Conservation (phyloP, 108 stramenopile species). For the Cyclotella distinguenda region DNA sequence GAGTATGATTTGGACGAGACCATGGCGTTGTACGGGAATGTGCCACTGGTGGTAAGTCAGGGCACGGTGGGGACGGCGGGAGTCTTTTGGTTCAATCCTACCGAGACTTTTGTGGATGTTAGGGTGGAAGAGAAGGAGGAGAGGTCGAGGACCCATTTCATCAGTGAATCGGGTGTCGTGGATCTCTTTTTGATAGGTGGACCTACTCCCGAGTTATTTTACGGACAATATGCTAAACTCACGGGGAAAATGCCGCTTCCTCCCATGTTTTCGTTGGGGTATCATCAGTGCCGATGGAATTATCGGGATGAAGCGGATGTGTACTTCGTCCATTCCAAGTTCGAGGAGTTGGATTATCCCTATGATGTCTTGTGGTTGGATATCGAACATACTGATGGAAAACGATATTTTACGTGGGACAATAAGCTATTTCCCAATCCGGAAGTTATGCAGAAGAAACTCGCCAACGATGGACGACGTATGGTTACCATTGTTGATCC, state of each 20-base stretch:
- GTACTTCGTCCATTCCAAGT: constrained; percentile 85
- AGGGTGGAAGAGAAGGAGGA: constrained; percentile 33
- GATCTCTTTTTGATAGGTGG: constrained; percentile 89
- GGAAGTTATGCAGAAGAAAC: constrained; percentile 87
- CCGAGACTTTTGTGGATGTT: constrained; percentile 98
- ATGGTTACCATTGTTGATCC: constrained; percentile 99
- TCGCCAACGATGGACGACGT: constrained; percentile 86
- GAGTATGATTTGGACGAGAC: constrained; percentile 98
- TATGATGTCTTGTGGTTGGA: constrained; percentile 99
- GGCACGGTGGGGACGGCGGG: constrained; percentile 78
- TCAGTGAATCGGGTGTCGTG: constrained; percentile 91
- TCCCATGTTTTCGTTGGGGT: constrained; percentile 96
- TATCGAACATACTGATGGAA: constrained; percentile 99
- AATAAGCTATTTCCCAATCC: constrained; percentile 92
- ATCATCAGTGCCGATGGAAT: constrained; percentile 99
- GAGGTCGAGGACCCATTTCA: constrained; percentile 85
- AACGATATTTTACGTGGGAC: constrained; percentile 99
- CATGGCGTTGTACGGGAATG: constrained; percentile 97
- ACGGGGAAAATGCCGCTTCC: constrained; percentile 88
- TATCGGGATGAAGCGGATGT: constrained; percentile 98
- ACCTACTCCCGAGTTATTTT: constrained; percentile 68
- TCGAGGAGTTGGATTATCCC: constrained; percentile 96
- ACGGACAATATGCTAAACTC: constrained; percentile 88
- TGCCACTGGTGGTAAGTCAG: constrained; percentile 89
- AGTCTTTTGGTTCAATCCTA: constrained; percentile 98